These are phyloP conservation scores for Melampsora americana DNA, from an alignment of 1,284 basidiomycete species.

Conservation along the genomic window DNA sequence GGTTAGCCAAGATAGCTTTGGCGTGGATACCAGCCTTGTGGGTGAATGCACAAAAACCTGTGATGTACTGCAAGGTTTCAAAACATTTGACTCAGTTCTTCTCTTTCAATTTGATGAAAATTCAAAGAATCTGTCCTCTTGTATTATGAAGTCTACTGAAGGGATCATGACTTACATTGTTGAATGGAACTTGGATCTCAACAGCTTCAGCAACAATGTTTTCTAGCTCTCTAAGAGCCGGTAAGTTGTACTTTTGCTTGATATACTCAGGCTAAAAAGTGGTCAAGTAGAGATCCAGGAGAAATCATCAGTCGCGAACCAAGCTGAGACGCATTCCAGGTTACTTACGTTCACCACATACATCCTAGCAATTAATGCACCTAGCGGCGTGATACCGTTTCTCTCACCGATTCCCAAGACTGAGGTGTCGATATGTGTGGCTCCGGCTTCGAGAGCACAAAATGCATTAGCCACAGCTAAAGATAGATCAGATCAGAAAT, in stretches of 20 bases:
- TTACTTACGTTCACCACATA: conserved; percentile 57
- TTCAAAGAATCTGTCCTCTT: no score
- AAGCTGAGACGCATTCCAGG: not conserved
- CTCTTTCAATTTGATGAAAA: no score
- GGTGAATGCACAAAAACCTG: conserved; percentile 98
- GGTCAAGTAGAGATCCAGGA: no score
- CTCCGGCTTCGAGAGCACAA: conserved; percentile 95
- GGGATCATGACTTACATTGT: conserved; percentile 67
- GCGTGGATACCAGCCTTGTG: conserved; percentile 99
- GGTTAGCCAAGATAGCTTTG: conserved; percentile 99
- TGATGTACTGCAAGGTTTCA: conserved; percentile 59
- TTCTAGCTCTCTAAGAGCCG: conserved; percentile 96
- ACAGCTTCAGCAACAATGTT: conserved; percentile 98
- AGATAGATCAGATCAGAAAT: not conserved
- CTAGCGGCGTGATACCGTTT: conserved; percentile 97
- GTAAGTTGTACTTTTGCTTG: conserved; percentile 98
- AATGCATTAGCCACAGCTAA: conserved; percentile 97
- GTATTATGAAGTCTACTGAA: not conserved
- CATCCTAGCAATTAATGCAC: conserved; percentile 93
- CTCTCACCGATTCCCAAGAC: conserved; percentile 97
- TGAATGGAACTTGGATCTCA: conserved; percentile 96
- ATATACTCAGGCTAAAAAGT: conserved; percentile 84
- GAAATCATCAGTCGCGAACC: no score
- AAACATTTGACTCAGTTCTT: conserved; percentile 56
- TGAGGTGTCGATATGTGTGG: conserved; percentile 96